Evolutionary conservation across 2,329 filamentous ascomycete species (phyloP).

Genomic region (Colletotrichum sp.): DNA sequence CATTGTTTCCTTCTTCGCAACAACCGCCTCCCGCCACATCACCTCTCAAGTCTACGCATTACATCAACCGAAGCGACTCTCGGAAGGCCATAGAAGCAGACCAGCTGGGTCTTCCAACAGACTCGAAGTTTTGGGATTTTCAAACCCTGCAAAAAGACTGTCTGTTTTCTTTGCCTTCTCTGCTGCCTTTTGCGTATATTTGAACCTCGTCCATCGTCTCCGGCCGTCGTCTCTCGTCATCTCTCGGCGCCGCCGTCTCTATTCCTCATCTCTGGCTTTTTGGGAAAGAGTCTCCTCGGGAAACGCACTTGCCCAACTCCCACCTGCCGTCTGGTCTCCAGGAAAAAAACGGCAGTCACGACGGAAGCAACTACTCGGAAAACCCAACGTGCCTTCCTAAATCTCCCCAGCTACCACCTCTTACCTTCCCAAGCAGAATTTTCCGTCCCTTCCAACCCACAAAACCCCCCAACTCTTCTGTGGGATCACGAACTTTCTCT

Average conservation of each 20-base stretch:
- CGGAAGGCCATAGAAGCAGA: background rate
- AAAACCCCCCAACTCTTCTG: background rate
- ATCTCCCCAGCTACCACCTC: background rate
- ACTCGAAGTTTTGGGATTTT: background rate
- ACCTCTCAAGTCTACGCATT: background rate
- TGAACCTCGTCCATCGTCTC: background rate
- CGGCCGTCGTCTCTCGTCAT: background rate
- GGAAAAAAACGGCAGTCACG: background rate
- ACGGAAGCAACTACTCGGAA: background rate
- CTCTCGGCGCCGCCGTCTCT: background rate
- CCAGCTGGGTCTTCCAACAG: background rate
- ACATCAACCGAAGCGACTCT: background rate
- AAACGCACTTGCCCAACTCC: background rate
- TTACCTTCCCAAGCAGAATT: background rate
- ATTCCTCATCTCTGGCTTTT: background rate
- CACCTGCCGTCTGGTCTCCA: background rate
- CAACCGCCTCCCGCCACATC: background rate
- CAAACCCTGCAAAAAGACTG: background rate
- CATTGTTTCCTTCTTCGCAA: background rate
- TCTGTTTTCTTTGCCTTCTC: background rate
- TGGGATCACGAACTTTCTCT: background rate
- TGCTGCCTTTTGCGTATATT: background rate
- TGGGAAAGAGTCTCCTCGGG: background rate
- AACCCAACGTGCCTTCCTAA: background rate
- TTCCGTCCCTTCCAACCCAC: background rate